phyloP scores from a whole-genome alignment of 2,329 filamentous ascomycete species.

The Ceratocystis papillata region DNA sequence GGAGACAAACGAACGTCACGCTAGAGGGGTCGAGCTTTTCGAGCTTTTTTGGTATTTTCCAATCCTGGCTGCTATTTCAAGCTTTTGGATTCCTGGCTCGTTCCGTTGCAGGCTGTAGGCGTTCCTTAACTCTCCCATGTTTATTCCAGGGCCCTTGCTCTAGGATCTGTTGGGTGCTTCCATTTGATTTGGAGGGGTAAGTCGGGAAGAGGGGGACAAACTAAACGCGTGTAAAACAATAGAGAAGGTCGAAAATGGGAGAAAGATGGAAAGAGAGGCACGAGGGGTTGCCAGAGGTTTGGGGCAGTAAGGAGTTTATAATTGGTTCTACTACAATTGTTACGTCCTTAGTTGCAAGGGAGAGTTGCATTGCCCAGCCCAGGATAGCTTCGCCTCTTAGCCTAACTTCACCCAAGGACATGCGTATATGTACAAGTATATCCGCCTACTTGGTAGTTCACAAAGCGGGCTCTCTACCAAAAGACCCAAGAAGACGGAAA shows the following conservation, averaged over 20 bases:
- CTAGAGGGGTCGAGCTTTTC: slow-evolving; percentile 12
- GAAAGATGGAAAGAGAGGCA: neutral
- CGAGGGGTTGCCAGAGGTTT: neutral
- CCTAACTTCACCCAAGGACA: too few species aligned
- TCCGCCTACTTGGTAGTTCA: too few species aligned
- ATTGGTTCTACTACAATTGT: neutral
- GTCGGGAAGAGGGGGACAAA: neutral
- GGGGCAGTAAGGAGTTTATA: neutral
- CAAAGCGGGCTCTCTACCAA: too few species aligned
- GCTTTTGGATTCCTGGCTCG: slow-evolving; percentile 8
- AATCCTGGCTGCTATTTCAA: slow-evolving; percentile 12
- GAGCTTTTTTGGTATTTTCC: neutral
- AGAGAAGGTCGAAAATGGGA: neutral
- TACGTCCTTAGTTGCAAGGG: neutral
- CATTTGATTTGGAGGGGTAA: slow-evolving; percentile 8
- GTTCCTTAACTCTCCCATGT: slow-evolving; percentile 6
- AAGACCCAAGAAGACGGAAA: too few species aligned
- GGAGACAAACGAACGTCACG: slow-evolving; percentile 1
- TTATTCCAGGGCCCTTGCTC: neutral
- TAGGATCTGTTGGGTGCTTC: neutral
- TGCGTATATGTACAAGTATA: too few species aligned
- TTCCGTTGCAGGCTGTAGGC: neutral
- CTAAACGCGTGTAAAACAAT: neutral
- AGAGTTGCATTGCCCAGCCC: too few species aligned
- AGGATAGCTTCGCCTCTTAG: too few species aligned